Conservation (phyloP, 2,329 filamentous ascomycete genomes). For the Gnomoniopsis smithogilvyi region DNA sequence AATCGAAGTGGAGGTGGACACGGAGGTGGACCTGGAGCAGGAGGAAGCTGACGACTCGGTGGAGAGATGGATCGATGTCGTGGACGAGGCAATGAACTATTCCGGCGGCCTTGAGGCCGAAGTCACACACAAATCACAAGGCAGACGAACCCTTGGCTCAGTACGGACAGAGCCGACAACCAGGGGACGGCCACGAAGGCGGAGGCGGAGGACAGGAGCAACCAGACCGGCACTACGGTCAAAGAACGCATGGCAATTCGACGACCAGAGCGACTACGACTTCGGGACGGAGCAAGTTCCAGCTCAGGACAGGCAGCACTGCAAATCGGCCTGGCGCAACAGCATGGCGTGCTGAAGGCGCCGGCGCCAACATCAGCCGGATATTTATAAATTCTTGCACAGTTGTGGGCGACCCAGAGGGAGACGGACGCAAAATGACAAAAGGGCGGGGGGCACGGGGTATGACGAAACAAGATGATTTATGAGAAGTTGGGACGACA, state of each 20-base stretch:
- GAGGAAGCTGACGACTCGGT: conserved; percentile 4
- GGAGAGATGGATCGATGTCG: conserved; percentile 11
- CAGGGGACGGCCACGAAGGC: conserved; percentile 15
- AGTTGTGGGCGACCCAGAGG: neutral
- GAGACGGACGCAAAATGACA: neutral
- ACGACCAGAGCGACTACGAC: neutral
- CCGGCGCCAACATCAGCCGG: neutral
- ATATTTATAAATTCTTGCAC: too few relatives aligned
- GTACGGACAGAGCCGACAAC: conserved; percentile 9
- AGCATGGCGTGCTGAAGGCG: neutral
- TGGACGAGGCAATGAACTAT: conserved; percentile 6
- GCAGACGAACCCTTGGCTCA: neutral
- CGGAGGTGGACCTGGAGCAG: conserved; percentile 4
- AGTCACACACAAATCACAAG: neutral
- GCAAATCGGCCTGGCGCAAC: neutral
- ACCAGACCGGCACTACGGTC: neutral
- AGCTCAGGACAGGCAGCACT: neutral
- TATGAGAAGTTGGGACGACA: neutral
- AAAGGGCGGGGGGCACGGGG: neutral
- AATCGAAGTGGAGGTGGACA: neutral
- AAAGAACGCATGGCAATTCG: neutral
- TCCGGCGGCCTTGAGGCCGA: neutral
- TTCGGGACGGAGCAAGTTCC: neutral
- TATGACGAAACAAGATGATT: neutral
- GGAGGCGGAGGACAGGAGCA: neutral